Base-by-base conservation (phyloP, 805 yeast genomes). In the Teunomyces barrocoloradensis region DNA sequence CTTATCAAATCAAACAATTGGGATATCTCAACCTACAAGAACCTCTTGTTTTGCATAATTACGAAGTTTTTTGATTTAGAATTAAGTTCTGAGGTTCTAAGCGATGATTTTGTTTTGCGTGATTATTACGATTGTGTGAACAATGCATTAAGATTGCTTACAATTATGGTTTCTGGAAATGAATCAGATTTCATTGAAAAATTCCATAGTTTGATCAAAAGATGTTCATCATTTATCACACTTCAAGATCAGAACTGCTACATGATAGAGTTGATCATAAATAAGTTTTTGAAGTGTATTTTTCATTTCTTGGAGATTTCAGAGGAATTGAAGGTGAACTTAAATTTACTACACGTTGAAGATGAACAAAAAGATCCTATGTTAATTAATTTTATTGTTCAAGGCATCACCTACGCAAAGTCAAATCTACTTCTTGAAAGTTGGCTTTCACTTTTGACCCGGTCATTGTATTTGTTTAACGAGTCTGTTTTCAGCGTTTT, bases 21-120 rank as follows among this genome's bases (percentile, higher is more conserved):
- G 81, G 71, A 67, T 29, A 59, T 73, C 67, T 79, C 88, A 0
- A 82, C 86, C 1, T 86, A 84, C 59, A 84, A 84, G 53, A 77
- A 81, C 6, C 68, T 85, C 21, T 56, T 82, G 0, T 49, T 83
- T 12, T 62, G 70, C 37, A 66, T 79, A 2, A 50, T 82, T 11
- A 61, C 72, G 38, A 77, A 71, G 43, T 81, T 82, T 53, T 61
- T 85, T 41, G 57, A 63, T 5, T 53, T 69, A 32, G 54, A 54
- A 29, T 28, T 67, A 2, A 49, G 52, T 20, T 35, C 43, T 1
- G 58, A 52, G 32, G 33, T 61, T 33, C 52, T 65, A 3, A 51
- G 60, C 4, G 59, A 63, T 43, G 48, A 46, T 2, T 37, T 25
- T 6, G 38, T 44, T 1, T 38, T 65, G 34, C 44, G 54, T 0